Percentiles rank a stretch among this genome's conserved stretches.
phyloP scores from a whole-genome alignment of 2,329 filamentous ascomycete genomes.

The Arthrobotrys pseudoclavata region DNA sequence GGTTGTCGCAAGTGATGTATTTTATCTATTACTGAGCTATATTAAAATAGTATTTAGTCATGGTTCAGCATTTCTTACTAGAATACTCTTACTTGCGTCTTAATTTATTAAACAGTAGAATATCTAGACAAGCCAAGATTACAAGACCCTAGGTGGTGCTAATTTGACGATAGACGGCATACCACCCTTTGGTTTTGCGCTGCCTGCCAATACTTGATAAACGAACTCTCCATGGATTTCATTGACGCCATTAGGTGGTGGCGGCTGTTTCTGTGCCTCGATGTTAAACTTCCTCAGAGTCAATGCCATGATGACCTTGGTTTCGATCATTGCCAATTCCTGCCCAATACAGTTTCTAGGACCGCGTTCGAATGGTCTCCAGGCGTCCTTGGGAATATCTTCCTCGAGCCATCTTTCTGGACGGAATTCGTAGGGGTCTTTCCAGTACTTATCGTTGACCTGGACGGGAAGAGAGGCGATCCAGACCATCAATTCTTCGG shows the following conservation, averaged over 20 bases:
- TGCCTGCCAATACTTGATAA: constrained; percentile 61
- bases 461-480: constrained; percentile 66
- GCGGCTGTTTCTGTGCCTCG: constrained; percentile 65
- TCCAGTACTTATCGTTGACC: constrained; percentile 67
- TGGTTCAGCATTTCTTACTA: not conserved
- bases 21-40: too few relatives aligned
- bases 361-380: constrained; percentile 72
- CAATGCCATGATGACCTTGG: constrained; percentile 70
- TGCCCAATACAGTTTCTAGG: constrained; percentile 73
- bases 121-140: not conserved
- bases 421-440: constrained; percentile 68
- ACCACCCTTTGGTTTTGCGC: constrained; percentile 62
- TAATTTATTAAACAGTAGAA: not conserved
- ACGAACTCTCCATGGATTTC: constrained; percentile 60
- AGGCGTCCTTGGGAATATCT: constrained; percentile 68
- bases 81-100: not conserved
- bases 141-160: constrained; percentile 3
- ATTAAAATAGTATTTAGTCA: too few relatives aligned
- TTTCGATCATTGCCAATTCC: constrained; percentile 70
- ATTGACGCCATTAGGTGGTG: constrained; percentile 59
- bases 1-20: too few relatives aligned
- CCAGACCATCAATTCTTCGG: constrained; percentile 68
- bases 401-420: constrained; percentile 67
- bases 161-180: constrained; percentile 58
- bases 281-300: constrained; percentile 71